phyloP scores from a whole-genome alignment of 495 filamentous ascomycete species.

The Acidiella bohemica region DNA sequence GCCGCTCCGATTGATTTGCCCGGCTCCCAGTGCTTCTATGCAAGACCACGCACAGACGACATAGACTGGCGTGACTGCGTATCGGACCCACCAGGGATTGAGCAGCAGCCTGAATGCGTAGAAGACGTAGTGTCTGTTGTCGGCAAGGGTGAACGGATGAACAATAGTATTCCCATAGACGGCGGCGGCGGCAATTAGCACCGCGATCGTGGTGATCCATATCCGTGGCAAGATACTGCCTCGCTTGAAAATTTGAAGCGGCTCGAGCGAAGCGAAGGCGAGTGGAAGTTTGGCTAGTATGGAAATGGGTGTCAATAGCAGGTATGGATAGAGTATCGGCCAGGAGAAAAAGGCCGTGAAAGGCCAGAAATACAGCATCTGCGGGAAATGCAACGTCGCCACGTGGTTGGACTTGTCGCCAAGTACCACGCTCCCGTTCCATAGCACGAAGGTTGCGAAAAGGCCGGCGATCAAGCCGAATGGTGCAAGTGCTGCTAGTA shows the following conservation, averaged over 20 bases:
- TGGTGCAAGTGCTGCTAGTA: conserved; percentile 45
- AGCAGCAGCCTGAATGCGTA: conserved; percentile 85
- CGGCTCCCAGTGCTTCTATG: conserved; percentile 40
- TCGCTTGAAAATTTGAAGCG: conserved; percentile 31
- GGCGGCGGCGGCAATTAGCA: conserved; percentile 39
- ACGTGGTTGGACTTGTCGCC: conserved; percentile 92
- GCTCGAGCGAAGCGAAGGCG: conserved; percentile 7
- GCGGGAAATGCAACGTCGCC: conserved; percentile 73
- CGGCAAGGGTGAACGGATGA: conserved; percentile 90
- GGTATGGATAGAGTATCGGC: conserved; percentile 51
- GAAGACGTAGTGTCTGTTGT: conserved; percentile 95
- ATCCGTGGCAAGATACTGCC: conserved; percentile 27
- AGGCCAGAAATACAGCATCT: conserved; percentile 91
- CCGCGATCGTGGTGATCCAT: conserved; percentile 26
- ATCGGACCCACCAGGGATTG: conserved; percentile 48
- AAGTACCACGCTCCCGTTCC: conserved; percentile 85
- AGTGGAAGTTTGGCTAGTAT: conserved; percentile 9
- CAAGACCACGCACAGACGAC: conserved; percentile 46
- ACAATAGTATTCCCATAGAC: conserved; percentile 80
- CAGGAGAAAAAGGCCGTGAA: conserved; percentile 80
- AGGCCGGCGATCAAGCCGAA: conserved; percentile 51
- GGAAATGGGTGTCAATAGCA: conserved; percentile 19
- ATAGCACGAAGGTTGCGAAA: conserved; percentile 64
- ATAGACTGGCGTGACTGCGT: conserved; percentile 51
- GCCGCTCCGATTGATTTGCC: not conserved